phyloP scores from a whole-genome alignment of 164 flowering plant species.

The Houttuynia cordata region DNA sequence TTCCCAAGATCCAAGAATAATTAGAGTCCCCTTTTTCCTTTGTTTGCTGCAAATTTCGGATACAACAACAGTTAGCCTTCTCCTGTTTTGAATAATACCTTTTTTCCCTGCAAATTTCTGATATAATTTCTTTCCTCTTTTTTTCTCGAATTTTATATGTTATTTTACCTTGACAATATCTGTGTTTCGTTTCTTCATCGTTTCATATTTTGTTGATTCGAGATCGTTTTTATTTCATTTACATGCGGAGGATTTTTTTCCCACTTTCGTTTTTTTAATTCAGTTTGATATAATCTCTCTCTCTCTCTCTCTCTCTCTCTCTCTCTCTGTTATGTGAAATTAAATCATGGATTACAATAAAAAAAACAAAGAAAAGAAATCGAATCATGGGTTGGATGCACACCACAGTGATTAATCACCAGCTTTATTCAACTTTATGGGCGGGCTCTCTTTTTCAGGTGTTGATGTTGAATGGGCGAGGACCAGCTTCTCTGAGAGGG shows the following conservation, averaged over 20 bases:
- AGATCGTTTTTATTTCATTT: too few species aligned
- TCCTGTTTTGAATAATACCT: too few species aligned
- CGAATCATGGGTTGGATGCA: constrained; percentile 11
- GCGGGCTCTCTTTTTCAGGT: constrained; percentile 21
- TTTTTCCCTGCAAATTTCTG: too few species aligned
- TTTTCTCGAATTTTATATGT: neutral
- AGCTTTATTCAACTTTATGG: constrained; percentile 10
- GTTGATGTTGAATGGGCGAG: constrained; percentile 71
- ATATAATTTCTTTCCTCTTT: neutral
- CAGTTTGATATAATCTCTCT: neutral
- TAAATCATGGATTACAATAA: constrained; percentile 2
- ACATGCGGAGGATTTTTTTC: neutral
- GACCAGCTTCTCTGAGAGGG: constrained; percentile 56
- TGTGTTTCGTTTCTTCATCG: too few species aligned
- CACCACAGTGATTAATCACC: neutral
- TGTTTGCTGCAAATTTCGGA: too few species aligned
- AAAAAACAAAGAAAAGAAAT: neutral
- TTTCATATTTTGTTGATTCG: neutral
- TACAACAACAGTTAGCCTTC: too few species aligned
- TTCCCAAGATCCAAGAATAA: too few species aligned
- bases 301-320: neutral
- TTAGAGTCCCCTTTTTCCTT: too few species aligned
- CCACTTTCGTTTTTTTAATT: too few species aligned
- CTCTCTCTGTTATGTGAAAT: neutral
- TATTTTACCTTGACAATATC: neutral